Evolutionary conservation across 2,329 filamentous ascomycete genomes (phyloP), one percentile per base, ranked within the genome.

Genomic region (Diaporthe citri): DNA sequence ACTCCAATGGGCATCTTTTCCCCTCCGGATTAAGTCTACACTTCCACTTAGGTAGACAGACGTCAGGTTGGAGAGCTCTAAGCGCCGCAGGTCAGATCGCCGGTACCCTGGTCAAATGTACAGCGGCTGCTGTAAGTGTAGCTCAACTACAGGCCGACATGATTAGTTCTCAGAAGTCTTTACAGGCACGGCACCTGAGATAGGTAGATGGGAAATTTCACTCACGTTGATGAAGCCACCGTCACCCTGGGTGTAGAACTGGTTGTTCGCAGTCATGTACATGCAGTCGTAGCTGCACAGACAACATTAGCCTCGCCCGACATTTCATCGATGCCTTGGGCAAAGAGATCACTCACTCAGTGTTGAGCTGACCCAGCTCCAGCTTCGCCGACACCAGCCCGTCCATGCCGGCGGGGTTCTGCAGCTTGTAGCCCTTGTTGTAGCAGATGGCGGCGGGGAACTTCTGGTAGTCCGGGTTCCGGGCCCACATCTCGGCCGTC

Each of bases 401-500:
- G 25, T 66, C 71, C 0, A 73, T 57, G 22, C 69, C 72, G 17
- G 55, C 52, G 4, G 74, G 64, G 34, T 76, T 60, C 10, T 67
- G n/a, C 10, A 78, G 57, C n/a, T 20, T 31, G 52, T 78, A 78
- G 9, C 55, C 77, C 71, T 76, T 76, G 75, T 78, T 78, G 43
- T 78, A 77, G 75, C 77, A 78, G 67, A 73, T 20, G 15, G 72
- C 77, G 17, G 77, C 77, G 0, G 74, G 73, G 64, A 69, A 76
- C 46, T 74, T 74, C 2, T 20, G n/a, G 25, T 46, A 43, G 72
- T 78, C 71, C 12, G 77, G 76, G 73, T 78, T 78, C 34, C 48
- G 67, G 5, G 73, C 72, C 77, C 74, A 76, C 77, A 78, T 78
- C 66, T 74, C 72, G 51, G 67, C 51, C 3, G 73, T 73, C 4